Evolutionary conservation across 345 rosid genomes (phyloP).

Genomic region (Brassica nigra): DNA sequence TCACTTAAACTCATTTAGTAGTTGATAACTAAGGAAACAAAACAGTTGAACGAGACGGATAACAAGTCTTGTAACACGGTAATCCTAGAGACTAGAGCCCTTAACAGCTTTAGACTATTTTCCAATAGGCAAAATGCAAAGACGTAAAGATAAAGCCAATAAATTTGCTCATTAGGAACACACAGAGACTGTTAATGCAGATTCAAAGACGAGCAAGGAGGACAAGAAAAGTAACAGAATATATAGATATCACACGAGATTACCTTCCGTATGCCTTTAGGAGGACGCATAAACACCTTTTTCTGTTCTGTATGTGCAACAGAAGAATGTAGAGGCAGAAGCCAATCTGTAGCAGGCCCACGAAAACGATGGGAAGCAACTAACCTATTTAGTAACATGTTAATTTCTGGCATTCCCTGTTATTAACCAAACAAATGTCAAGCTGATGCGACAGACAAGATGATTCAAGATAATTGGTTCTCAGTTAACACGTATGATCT

Average conservation of each 20-base stretch:
- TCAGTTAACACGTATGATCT: not conserved
- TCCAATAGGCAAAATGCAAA: not conserved
- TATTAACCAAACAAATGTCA: conserved; percentile 22
- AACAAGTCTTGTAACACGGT: conserved; percentile 1
- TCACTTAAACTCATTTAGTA: not conserved
- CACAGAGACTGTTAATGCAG: not conserved
- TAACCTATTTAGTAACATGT: conserved; percentile 65
- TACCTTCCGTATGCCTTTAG: conserved; percentile 74
- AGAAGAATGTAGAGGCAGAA: conserved; percentile 87
- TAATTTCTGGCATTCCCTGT: conserved; percentile 81
- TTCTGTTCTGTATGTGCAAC: conserved; percentile 66
- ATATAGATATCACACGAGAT: conserved; percentile 14
- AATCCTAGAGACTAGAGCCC: not conserved
- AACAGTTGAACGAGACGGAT: not conserved
- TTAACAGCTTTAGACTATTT: not conserved
- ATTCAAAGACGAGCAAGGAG: not conserved
- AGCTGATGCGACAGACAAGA: conserved; percentile 1
- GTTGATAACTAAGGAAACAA: not conserved
- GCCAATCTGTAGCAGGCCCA: conserved; percentile 79
- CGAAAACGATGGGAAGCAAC: conserved; percentile 77
- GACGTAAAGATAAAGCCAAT: not conserved
- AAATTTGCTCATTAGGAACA: conserved; percentile 1
- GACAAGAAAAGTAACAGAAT: not conserved
- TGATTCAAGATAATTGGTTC: conserved; percentile 6
- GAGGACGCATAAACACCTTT: conserved; percentile 75